phyloP scores from a whole-genome alignment of 73 alveolate species.

The Tetrahymena elliotti region DNA sequence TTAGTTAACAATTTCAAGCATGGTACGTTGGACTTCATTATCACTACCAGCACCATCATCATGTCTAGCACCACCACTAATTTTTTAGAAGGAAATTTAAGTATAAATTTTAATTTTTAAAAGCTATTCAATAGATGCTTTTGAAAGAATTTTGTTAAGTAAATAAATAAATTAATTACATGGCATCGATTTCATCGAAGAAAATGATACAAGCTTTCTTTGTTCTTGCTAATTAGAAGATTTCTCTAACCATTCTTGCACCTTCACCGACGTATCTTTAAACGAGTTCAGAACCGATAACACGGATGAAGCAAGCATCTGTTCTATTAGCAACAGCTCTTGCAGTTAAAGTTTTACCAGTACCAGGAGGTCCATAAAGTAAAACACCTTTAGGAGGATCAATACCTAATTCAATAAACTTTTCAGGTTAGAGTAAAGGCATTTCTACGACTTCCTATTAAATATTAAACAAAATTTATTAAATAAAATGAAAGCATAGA shows the following conservation, averaged over 20 bases:
- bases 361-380: slow-evolving; percentile 99
- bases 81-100: background rate
- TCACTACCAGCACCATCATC: slow-evolving; percentile 96
- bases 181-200: slow-evolving; percentile 99
- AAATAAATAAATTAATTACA: background rate
- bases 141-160: no score
- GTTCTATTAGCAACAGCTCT: slow-evolving; percentile 99
- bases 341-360: slow-evolving; percentile 99
- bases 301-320: slow-evolving; percentile 97
- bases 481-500: slow-evolving; percentile 4
- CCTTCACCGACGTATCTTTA: slow-evolving; percentile 93
- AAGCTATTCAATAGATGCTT: background rate
- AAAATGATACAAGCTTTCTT: slow-evolving; percentile 84
- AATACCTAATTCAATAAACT: slow-evolving; percentile 50
- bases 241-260: background rate
- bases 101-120: no score
- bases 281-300: slow-evolving; percentile 98
- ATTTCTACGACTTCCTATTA: slow-evolving; percentile 91
- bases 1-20: slow-evolving; percentile 97
- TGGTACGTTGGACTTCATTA: slow-evolving; percentile 95
- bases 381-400: slow-evolving; percentile 64
- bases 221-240: background rate
- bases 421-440: slow-evolving; percentile 94
- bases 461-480: background rate
- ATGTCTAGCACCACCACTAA: slow-evolving; percentile 96